Evolutionary conservation across 163 green algal genomes (phyloP), one percentile per base, ranked within the genome.

Genomic region (Chloromonas sp.): DNA sequence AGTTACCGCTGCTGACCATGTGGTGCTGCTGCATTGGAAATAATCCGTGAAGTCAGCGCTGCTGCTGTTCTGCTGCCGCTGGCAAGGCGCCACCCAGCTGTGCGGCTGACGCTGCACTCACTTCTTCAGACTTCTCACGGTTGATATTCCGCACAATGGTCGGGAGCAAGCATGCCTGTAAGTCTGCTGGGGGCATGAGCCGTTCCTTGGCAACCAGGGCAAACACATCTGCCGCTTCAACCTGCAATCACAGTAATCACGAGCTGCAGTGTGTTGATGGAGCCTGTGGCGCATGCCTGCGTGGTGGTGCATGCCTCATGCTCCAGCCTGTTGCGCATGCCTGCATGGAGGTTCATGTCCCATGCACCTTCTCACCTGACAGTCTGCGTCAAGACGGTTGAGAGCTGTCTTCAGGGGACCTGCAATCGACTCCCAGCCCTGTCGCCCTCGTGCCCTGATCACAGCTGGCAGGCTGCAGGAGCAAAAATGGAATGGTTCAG

Each of bases 121-220:
- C 92, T 88, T 94, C 90, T 58, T 94, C 92, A 14, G 86, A 84
- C 58, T 86, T 87, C 60, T 91, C 90, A 74, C 89, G 87, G 82
- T 87, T 91, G 58, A 93, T 88, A 79, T 89, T 89, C 14, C 84
- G 82, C 0, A 91, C 81, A 0, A 92, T 89, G 3, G 88, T 85
- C 0, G 90, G 89, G 2, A 94, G 83, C 81, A 95, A 71, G 82
- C 89, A 91, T 3, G 91, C 90, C 74, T 90, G 87, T 1, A 92
- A 81, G 82, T 95, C 91, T n/a, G 79, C 66, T 2, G 86, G 78
- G 1, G 85, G 61, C 79, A 95, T 78, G 60, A 89, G 62, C 79
- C 86, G 83, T 60, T 93, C 87, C 70, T 85, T 84, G 2, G 87
- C 88, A 60, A 92, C 87, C 13, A 83, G 80, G 0, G 82, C 79